A percentile compares a stretch with the other conserved stretches of the same genome.
Evolutionary conservation across 768 basidiomycete species (phyloP).

Genomic region (Multifurca ochricompacta): DNA sequence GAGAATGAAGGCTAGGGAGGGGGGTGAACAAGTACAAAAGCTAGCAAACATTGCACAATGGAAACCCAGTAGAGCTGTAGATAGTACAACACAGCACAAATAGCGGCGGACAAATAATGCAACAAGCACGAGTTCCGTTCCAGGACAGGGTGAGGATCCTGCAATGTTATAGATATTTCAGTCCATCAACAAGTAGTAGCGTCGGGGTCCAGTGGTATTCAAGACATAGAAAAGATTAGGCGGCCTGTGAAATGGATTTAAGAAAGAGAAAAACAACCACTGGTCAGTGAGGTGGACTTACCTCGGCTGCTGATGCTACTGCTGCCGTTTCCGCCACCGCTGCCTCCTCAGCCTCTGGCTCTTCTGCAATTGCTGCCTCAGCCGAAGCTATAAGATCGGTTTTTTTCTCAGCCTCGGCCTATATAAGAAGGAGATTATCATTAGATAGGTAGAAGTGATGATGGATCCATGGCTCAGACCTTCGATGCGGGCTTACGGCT

Average conservation of each 20-base stretch:
- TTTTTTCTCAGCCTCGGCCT: constrained; percentile 19
- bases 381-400: constrained; percentile 6
- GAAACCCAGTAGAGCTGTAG: constrained; percentile 18
- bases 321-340: too few relatives aligned
- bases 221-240: constrained; percentile 7
- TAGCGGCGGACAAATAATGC: constrained; percentile 16
- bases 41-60: constrained; percentile 16
- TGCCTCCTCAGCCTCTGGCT: constrained; percentile 21
- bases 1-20: not conserved
- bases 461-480: constrained; percentile 21
- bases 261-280: not conserved
- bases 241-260: constrained; percentile 5
- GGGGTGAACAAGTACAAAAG: constrained; percentile 7
- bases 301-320: not conserved
- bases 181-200: not conserved
- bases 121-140: constrained; percentile 15
- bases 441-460: constrained; percentile 2
- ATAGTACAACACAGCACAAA: constrained; percentile 20
- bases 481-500: constrained; percentile 30
- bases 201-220: constrained; percentile 6
- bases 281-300: not conserved
- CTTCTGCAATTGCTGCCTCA: constrained; percentile 18
- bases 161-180: constrained; percentile 18
- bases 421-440: not conserved
- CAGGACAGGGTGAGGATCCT: constrained; percentile 13